Base-by-base conservation (phyloP, 768 basidiomycete species). In the Suillus subluteus region DNA sequence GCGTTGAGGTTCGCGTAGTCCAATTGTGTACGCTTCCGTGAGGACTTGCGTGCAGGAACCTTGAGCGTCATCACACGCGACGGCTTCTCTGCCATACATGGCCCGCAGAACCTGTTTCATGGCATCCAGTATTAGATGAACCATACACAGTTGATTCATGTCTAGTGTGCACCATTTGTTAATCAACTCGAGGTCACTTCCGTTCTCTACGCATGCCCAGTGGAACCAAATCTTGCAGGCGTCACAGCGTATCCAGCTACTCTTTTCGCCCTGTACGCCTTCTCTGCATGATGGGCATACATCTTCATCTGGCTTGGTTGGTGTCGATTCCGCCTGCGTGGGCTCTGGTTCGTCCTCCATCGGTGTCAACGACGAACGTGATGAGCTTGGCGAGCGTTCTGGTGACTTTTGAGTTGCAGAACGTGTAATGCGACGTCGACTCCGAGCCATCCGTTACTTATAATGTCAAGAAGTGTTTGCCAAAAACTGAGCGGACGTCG, bases 171-270 rank as follows among this genome's bases (percentile, higher is more conserved):
- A 75, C 92, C 91, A 94, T 83, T 91, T 94, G 75, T 92, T 91
- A 66, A 95, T 86, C 16, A 82, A 82, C 43, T 88, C 87, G 13
- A 90, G 82, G 67, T 89, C 88, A 46, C 83, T 83, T 16, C 86
- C 86, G 54, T 88, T 84, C 32, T 91, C 90, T 16, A 86, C 90
- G 77, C 92, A 94, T 66, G 85, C 81, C 91, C 92, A 95, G 73
- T 94, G 92, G 74, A 88, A 94, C 92, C 92, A 94, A 38, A 81
- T 84, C 77, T 89, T 90, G 81, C 91, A 94, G 26, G 84, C 84
- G 72, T 94, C 93, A 74, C 94, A 96, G 68, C 88, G 80, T 65
- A 95, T 88, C 94, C 94, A 96, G 71, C 81, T 87, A 5, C 69
- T 92, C 91, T 74, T 90, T 89, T 68, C 87, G 84, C 62, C 79